Evolutionary conservation across 139 green algal genomes (phyloP).

Genomic region (Desmodesmus armatus): DNA sequence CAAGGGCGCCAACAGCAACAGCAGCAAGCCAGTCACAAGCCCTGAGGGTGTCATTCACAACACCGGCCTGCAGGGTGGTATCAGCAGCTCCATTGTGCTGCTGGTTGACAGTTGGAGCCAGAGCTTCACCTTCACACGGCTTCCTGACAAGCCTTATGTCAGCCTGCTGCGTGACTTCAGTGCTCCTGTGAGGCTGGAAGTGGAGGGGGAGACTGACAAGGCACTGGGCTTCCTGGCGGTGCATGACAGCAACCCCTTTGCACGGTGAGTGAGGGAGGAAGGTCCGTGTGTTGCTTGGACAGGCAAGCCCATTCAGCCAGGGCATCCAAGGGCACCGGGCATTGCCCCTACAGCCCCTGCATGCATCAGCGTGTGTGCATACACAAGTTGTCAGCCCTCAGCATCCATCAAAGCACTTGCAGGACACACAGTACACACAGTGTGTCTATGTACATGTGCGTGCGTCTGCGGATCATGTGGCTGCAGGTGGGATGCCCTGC

Average conservation of each 20-base stretch:
- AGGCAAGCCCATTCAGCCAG: background rate
- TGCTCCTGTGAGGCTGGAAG: slow-evolving; percentile 88
- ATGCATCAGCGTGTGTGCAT: background rate
- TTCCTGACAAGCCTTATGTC: slow-evolving; percentile 70
- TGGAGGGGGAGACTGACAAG: slow-evolving; percentile 85
- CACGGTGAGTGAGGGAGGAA: slow-evolving; percentile 58
- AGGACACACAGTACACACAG: background rate
- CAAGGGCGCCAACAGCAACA: background rate
- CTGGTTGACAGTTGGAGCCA: slow-evolving; percentile 62
- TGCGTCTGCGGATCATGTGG: background rate
- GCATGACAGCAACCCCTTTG: slow-evolving; percentile 93
- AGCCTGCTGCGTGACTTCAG: slow-evolving; percentile 94
- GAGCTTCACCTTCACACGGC: slow-evolving; percentile 63
- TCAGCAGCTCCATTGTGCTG: slow-evolving; percentile 73
- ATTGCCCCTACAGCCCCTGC: background rate
- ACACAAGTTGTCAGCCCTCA: background rate
- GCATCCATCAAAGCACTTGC: background rate
- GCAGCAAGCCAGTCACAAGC: background rate
- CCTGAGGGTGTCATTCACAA: background rate
- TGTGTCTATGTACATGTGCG: background rate
- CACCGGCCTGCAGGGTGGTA: slow-evolving; percentile 7
- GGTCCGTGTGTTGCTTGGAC: background rate
- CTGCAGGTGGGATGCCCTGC: slow-evolving; percentile 24
- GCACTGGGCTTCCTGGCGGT: slow-evolving; percentile 92
- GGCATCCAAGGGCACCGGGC: too few species aligned